Conservation (phyloP, 768 basidiomycete genomes). For the Psilocybe cyanescens region DNA sequence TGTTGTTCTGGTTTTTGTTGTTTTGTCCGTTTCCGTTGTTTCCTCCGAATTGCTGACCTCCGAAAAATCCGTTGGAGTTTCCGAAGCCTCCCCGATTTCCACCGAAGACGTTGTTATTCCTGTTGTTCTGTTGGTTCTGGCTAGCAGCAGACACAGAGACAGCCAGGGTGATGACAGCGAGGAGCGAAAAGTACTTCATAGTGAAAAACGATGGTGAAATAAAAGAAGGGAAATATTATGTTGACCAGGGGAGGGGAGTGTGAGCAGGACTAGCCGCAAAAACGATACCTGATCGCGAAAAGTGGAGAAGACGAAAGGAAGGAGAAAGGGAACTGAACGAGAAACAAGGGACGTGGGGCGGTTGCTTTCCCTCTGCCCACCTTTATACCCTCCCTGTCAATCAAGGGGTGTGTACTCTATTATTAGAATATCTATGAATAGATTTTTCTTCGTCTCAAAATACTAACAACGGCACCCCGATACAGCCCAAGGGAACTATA, state of each 20-base stretch:
- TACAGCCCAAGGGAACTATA: background rate
- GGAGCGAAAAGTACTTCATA: conserved; percentile 35
- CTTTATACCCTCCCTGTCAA: conserved; percentile 7
- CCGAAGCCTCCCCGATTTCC: conserved; percentile 24
- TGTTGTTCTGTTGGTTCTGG: conserved; percentile 19
- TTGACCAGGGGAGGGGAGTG: conserved; percentile 21
- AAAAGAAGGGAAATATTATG: conserved; percentile 23
- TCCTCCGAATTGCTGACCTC: conserved; percentile 17
- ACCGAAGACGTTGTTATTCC: conserved; percentile 18
- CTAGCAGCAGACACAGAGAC: conserved; percentile 30
- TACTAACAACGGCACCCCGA: background rate
- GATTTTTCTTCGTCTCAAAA: background rate
- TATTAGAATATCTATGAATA: conserved; percentile 19
- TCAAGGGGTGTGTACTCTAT: conserved; percentile 6
- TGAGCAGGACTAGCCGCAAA: conserved; percentile 31
- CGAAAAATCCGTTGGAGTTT: conserved; percentile 24
- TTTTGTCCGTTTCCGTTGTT: conserved; percentile 25
- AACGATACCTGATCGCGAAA: conserved; percentile 35
- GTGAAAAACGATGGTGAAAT: conserved; percentile 20
- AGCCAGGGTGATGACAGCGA: conserved; percentile 32
- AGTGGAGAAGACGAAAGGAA: conserved; percentile 22
- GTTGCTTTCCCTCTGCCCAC: background rate
- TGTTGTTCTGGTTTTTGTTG: conserved; percentile 17
- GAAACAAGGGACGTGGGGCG: conserved; percentile 18
- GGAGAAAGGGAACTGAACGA: conserved; percentile 22